phyloP scores from a whole-genome alignment of 2,329 filamentous ascomycete genomes.

The Periglandula ipomoeae region DNA sequence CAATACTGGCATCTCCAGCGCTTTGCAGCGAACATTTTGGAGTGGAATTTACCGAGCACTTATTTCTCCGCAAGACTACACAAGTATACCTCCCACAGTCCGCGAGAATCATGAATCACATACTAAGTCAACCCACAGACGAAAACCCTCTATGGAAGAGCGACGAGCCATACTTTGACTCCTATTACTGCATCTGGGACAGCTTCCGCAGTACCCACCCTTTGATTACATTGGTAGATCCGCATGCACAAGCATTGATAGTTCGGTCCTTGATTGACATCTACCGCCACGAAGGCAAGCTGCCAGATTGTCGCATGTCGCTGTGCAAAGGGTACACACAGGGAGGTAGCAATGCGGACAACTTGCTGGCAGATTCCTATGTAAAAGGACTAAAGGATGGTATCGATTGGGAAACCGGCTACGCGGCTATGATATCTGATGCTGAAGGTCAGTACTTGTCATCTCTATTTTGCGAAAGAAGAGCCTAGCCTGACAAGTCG shows the following conservation, averaged over 20 bases:
- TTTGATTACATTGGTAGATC: constrained; percentile 62
- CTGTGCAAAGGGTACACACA: constrained; percentile 69
- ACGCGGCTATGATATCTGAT: constrained; percentile 64
- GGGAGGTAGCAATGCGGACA: constrained; percentile 67
- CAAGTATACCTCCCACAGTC: constrained; percentile 19
- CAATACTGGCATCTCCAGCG: constrained; percentile 40
- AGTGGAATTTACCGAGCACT: constrained; percentile 59
- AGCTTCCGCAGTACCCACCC: constrained; percentile 64
- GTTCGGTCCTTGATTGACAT: constrained; percentile 63
- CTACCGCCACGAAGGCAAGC: constrained; percentile 56
- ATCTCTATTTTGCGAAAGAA: not conserved
- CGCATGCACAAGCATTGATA: constrained; percentile 57
- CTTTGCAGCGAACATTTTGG: constrained; percentile 59
- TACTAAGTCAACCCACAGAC: constrained; percentile 29
- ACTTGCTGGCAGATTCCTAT: constrained; percentile 60
- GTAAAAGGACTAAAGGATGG: constrained; percentile 57
- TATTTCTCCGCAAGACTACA: constrained; percentile 68
- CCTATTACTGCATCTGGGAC: constrained; percentile 63
- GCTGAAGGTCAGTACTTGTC: constrained; percentile 41
- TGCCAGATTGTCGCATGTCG: constrained; percentile 71
- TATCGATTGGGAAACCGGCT: constrained; percentile 61
- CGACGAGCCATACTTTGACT: constrained; percentile 65
- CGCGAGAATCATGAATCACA: not conserved
- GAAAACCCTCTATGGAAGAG: constrained; percentile 66
- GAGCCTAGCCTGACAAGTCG: not conserved